A percentile compares a stretch with the other conserved stretches of the same genome.
Evolutionary conservation across 164 flowering plant genomes (phyloP).

Genomic region (Vitis rupestris): DNA sequence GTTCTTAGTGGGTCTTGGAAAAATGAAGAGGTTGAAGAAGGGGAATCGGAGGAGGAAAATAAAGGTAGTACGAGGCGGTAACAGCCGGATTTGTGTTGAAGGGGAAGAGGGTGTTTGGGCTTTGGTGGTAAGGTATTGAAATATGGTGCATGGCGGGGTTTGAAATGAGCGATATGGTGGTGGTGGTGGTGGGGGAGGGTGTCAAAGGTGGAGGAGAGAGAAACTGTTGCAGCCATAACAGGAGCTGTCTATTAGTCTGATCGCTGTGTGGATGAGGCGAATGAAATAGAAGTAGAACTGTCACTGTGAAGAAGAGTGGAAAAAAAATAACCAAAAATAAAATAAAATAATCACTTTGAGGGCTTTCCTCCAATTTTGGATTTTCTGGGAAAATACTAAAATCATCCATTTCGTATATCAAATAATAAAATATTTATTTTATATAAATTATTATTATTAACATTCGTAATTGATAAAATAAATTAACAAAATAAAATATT

Average conservation of each 20-base stretch:
- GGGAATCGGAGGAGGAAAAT: conserved; percentile 21
- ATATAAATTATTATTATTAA: too few relatives aligned
- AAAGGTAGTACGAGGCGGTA: conserved; percentile 13
- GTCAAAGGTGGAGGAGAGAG: conserved; percentile 2
- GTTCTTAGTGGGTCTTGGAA: conserved; percentile 32
- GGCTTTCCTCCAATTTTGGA: too few relatives aligned
- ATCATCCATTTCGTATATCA: too few relatives aligned
- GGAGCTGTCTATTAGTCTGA: not conserved
- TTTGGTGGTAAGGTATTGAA: conserved; percentile 4
- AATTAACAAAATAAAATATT: too few relatives aligned
- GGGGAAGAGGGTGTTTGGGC: conserved; percentile 16
- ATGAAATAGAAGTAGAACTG: too few relatives aligned
- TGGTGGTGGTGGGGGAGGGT: conserved; percentile 2
- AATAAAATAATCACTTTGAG: too few relatives aligned
- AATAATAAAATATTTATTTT: too few relatives aligned
- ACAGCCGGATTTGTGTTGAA: conserved; percentile 9
- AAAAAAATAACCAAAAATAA: too few relatives aligned
- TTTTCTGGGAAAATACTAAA: too few relatives aligned
- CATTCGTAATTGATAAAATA: too few relatives aligned
- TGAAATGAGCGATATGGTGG: conserved; percentile 1
- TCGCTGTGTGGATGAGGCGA: not conserved
- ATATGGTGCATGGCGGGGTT: not conserved
- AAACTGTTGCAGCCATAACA: conserved; percentile 5
- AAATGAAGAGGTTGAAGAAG: conserved; percentile 17
- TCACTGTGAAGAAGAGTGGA: too few relatives aligned